These are phyloP conservation scores for Chondrus crispus DNA, from an alignment of 23 red algal genomes.

Conservation along the genomic window DNA sequence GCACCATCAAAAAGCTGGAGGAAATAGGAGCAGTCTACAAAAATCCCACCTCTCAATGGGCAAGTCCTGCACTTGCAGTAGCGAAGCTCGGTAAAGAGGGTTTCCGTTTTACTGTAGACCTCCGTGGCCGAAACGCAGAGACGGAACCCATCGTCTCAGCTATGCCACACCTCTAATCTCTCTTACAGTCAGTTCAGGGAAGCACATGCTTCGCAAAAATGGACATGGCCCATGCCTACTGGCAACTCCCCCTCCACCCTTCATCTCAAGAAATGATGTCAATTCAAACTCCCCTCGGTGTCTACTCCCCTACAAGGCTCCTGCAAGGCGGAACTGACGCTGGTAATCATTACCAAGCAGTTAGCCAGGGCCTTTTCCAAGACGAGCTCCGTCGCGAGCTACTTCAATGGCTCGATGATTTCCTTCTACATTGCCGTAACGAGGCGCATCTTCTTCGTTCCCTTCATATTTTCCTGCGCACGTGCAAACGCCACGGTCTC, in stretches of 20 bases:
- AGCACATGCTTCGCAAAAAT: slow-evolving; percentile 19
- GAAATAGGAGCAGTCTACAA: slow-evolving; percentile 12
- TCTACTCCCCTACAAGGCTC: background rate
- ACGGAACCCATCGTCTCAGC: background rate
- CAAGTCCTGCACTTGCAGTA: background rate
- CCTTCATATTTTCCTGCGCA: background rate
- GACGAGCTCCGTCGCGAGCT: background rate
- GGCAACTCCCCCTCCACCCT: background rate
- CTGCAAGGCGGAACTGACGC: slow-evolving; percentile 27
- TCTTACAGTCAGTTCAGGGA: background rate
- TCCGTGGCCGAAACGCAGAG: background rate
- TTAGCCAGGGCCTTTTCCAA: background rate
- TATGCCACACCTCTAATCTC: slow-evolving; percentile 8
- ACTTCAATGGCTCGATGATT: slow-evolving; percentile 32
- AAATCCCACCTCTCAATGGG: background rate
- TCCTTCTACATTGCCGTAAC: background rate
- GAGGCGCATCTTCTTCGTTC: background rate
- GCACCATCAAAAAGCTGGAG: background rate
- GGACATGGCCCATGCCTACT: slow-evolving; percentile 9
- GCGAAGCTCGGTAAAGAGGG: background rate
- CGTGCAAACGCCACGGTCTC: background rate
- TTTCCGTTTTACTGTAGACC: slow-evolving; percentile 9
- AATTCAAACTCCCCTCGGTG: background rate
- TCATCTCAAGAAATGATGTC: slow-evolving; percentile 24
- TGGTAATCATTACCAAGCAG: slow-evolving; percentile 19